Evolutionary conservation across 208 protist species (phyloP).

Genomic region (Tritrichomonas foetus): DNA sequence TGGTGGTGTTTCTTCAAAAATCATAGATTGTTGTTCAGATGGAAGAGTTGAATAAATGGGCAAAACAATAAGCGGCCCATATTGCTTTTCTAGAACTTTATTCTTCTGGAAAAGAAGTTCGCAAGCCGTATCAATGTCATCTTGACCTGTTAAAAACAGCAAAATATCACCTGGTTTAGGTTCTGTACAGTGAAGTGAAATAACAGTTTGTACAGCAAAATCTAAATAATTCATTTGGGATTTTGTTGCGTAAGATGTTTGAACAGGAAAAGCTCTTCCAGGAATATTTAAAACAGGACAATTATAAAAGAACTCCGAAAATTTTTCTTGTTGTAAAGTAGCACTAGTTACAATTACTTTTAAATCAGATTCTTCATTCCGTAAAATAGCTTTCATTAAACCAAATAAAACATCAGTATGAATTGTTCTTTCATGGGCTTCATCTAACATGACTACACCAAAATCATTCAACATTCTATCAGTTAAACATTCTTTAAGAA

Average conservation of each 20-base stretch:
- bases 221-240: conserved; percentile 91
- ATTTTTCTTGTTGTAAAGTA: conserved; percentile 91
- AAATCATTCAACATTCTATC: conserved; percentile 79
- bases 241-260: conserved; percentile 72
- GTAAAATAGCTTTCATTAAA: conserved; percentile 80
- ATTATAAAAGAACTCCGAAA: conserved; percentile 89
- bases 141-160: conserved; percentile 93
- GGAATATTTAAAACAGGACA: conserved; percentile 91
- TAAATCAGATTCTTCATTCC: conserved; percentile 65
- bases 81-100: conserved; percentile 59
- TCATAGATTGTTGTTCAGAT: conserved; percentile 83
- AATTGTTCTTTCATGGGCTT: conserved; percentile 97
- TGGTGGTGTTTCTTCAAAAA: conserved; percentile 84
- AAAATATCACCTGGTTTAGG: conserved; percentile 89
- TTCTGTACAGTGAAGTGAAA: conserved; percentile 90
- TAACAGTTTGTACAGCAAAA: conserved; percentile 83
- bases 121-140: conserved; percentile 93
- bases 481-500: conserved; percentile 86
- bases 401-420: conserved; percentile 95
- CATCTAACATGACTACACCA: conserved; percentile 94
- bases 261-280: conserved; percentile 84
- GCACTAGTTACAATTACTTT: conserved; percentile 95
- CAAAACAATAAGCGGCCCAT: conserved; percentile 68
- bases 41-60: conserved; percentile 94
- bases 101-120: conserved; percentile 83